A percentile compares a stretch with the other conserved stretches of the same genome.
Evolutionary conservation across 208 protist genomes (phyloP).

Genomic region (Leishmania tarentolae): DNA sequence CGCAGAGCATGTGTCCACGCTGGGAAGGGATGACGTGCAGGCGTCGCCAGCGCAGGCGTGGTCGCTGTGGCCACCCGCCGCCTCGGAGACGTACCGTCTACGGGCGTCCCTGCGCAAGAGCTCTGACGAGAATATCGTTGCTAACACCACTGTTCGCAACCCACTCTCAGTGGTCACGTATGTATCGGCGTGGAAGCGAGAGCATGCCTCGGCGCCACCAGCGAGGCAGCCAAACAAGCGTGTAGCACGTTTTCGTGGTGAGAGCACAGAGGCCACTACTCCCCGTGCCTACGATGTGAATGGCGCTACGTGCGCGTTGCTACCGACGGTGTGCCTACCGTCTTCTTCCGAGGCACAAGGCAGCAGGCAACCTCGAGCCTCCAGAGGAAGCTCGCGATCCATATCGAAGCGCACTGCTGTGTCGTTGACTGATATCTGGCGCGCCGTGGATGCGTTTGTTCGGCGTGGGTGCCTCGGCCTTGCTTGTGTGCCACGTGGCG

Average conservation of each 20-base stretch:
- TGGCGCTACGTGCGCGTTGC: not conserved
- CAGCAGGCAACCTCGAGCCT: not conserved
- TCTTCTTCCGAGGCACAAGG: not conserved
- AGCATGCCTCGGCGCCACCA: conserved; percentile 7
- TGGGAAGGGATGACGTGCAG: no score
- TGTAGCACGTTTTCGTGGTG: no score
- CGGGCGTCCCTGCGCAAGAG: not conserved
- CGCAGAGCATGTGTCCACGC: not conserved
- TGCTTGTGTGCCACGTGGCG: not conserved
- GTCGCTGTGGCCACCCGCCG: conserved; percentile 26
- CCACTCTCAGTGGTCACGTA: conserved; percentile 17
- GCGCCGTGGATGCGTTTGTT: conserved; percentile 13
- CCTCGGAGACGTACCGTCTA: conserved; percentile 6
- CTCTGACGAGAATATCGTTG: no score
- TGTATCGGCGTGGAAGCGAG: conserved; percentile 13
- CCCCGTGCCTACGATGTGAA: not conserved
- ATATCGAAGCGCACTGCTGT: not conserved
- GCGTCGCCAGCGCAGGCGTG: not conserved
- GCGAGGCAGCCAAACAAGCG: not conserved
- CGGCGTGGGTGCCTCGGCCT: not conserved
- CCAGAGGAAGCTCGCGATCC: not conserved
- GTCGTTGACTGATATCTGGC: conserved; percentile 13
- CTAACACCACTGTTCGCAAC: conserved; percentile 5
- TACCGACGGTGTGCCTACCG: not conserved
- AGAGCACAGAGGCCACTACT: not conserved